Conservation (phyloP, 495 filamentous ascomycete species). For the Aspergillus affinis region DNA sequence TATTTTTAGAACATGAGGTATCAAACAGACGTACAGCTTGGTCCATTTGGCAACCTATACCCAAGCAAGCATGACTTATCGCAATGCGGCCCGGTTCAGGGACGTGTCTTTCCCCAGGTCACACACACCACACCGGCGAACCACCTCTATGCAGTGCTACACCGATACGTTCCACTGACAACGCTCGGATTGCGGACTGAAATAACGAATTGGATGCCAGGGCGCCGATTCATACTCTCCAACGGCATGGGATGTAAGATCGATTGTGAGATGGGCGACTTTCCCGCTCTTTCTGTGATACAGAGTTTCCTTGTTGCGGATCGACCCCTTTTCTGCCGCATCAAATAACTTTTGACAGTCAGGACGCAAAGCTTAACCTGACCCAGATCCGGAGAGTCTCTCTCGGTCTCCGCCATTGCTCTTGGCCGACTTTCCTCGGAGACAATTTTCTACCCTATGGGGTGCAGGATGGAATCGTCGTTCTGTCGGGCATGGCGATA, state of each 20-base stretch:
- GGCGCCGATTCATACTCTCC: slow-evolving; percentile 44
- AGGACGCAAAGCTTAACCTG: background rate
- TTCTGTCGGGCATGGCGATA: slow-evolving; percentile 48
- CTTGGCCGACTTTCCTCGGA: slow-evolving; percentile 42
- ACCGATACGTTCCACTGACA: background rate
- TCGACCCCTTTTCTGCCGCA: background rate
- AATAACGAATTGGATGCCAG: slow-evolving; percentile 32
- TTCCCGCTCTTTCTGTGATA: slow-evolving; percentile 36
- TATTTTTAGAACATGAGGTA: background rate
- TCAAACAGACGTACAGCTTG: background rate
- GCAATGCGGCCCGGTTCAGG: background rate
- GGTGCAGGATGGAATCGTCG: slow-evolving; percentile 44
- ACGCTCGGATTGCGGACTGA: slow-evolving; percentile 33
- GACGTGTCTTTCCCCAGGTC: background rate
- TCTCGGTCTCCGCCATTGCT: slow-evolving; percentile 37
- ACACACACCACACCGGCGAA: background rate
- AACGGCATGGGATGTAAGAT: slow-evolving; percentile 34
- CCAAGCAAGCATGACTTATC: background rate
- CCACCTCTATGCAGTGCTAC: background rate
- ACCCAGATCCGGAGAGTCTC: slow-evolving; percentile 29
- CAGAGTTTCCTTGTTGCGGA: slow-evolving; percentile 26
- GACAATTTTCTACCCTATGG: slow-evolving; percentile 35
- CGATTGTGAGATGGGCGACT: slow-evolving; percentile 39
- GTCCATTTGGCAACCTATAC: background rate
- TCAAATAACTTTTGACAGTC: background rate